Evolutionary conservation across 108 stramenopile genomes (phyloP).

Genomic region (Skeletonema tropicum): DNA sequence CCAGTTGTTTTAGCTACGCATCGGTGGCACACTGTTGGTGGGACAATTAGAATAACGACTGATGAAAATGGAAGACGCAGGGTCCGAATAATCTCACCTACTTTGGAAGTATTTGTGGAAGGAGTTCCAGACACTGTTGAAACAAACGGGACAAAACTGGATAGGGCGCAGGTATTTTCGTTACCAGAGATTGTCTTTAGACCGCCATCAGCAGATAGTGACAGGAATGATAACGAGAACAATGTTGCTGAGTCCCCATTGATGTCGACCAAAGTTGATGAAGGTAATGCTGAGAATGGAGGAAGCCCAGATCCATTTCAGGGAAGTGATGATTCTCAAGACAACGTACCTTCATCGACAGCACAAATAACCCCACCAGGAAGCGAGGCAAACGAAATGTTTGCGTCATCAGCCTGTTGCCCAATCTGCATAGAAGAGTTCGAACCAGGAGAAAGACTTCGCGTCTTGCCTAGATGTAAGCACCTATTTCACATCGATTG

Average conservation of each 20-base stretch:
- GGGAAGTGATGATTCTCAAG: not conserved
- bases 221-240: not conserved
- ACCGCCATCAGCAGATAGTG: not conserved
- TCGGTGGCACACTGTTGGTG: slow-evolving; percentile 40
- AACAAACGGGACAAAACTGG: slow-evolving; percentile 40
- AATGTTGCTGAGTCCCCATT: not conserved
- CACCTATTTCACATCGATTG: slow-evolving; percentile 76
- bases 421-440: slow-evolving; percentile 94
- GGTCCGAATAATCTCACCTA: slow-evolving; percentile 34
- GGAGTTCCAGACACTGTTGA: slow-evolving; percentile 32
- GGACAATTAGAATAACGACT: slow-evolving; percentile 25
- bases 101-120: slow-evolving; percentile 33
- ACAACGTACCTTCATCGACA: not conserved
- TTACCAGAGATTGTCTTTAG: slow-evolving; percentile 38
- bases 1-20: slow-evolving; percentile 25
- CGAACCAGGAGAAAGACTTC: slow-evolving; percentile 71
- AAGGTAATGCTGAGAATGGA: not conserved
- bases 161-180: slow-evolving; percentile 44
- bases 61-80: slow-evolving; percentile 39
- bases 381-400: slow-evolving; percentile 7
- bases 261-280: not conserved
- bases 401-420: slow-evolving; percentile 54
- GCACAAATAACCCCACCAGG: not conserved
- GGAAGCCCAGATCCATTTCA: not conserved
- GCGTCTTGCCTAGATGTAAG: slow-evolving; percentile 77